Conservation (phyloP, 495 filamentous ascomycete genomes). For the Podospora didyma region DNA sequence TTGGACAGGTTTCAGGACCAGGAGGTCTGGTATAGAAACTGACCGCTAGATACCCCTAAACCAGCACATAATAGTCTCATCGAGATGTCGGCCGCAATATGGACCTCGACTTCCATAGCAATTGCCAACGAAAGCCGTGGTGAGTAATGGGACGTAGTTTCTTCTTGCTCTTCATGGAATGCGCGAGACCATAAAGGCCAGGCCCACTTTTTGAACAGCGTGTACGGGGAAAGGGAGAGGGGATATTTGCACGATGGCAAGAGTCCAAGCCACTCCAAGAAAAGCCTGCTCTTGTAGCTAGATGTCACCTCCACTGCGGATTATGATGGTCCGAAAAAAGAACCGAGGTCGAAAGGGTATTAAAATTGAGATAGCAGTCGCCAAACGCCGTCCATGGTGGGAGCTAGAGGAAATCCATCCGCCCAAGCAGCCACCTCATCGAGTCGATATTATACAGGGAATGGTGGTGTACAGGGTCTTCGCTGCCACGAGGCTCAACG, state of each 20-base stretch:
- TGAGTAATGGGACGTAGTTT: conserved; percentile 9
- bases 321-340: background rate
- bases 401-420: background rate
- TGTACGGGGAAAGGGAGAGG: too few relatives aligned
- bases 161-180: conserved; percentile 1
- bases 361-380: conserved; percentile 16
- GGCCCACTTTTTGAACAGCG: background rate
- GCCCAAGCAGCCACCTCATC: conserved; percentile 1
- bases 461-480: background rate
- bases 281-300: too few relatives aligned
- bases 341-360: background rate
- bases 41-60: too few relatives aligned
- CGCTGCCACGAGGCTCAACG: background rate
- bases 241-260: too few relatives aligned
- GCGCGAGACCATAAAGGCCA: conserved; percentile 3
- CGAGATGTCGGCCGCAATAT: conserved; percentile 4
- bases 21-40: too few relatives aligned
- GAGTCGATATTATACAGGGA: conserved; percentile 20
- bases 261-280: too few relatives aligned
- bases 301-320: background rate
- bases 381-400: conserved; percentile 19
- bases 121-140: conserved; percentile 11
- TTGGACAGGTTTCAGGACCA: too few relatives aligned
- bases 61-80: too few relatives aligned
- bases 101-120: conserved; percentile 11